Conservation (phyloP, 345 rosid species). For the Laguncularia racemosa region DNA sequence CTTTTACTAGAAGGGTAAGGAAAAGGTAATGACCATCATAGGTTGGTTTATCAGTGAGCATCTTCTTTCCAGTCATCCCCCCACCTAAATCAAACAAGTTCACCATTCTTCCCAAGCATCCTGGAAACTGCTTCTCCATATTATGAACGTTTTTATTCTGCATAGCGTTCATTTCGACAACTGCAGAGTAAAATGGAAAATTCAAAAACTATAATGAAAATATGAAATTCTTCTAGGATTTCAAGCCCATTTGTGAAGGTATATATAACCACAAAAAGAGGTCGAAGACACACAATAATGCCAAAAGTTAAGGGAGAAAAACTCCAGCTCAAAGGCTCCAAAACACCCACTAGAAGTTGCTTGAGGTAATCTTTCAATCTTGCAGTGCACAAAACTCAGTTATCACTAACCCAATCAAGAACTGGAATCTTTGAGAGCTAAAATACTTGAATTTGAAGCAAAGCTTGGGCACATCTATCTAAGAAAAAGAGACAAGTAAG, state of each 20-base stretch:
- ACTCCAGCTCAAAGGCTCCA: too few relatives aligned
- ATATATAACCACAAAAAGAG: too few relatives aligned
- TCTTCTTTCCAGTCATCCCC: constrained; percentile 44
- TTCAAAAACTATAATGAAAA: not conserved
- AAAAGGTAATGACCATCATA: constrained; percentile 36
- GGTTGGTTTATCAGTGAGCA: constrained; percentile 47
- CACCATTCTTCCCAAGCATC: constrained; percentile 68
- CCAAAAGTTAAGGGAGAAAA: too few relatives aligned
- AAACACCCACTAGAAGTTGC: too few relatives aligned
- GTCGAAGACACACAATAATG: too few relatives aligned
- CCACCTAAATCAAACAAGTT: constrained; percentile 61
- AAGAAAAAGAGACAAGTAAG: too few relatives aligned
- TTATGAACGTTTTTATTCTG: constrained; percentile 41
- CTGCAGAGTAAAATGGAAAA: constrained; percentile 15
- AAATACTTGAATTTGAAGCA: too few relatives aligned
- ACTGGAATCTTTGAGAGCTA: too few relatives aligned
- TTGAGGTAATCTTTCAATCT: too few relatives aligned
- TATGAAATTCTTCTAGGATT: not conserved
- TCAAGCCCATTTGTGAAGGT: not conserved
- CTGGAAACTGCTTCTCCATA: constrained; percentile 52
- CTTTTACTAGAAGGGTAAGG: not conserved
- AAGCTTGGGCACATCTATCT: too few relatives aligned
- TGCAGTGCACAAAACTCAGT: too few relatives aligned
- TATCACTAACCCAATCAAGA: too few relatives aligned
- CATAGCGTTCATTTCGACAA: constrained; percentile 47